Evolutionary conservation across 169 alveolate genomes (phyloP).

Genomic region (Plasmodium reichenowi): DNA sequence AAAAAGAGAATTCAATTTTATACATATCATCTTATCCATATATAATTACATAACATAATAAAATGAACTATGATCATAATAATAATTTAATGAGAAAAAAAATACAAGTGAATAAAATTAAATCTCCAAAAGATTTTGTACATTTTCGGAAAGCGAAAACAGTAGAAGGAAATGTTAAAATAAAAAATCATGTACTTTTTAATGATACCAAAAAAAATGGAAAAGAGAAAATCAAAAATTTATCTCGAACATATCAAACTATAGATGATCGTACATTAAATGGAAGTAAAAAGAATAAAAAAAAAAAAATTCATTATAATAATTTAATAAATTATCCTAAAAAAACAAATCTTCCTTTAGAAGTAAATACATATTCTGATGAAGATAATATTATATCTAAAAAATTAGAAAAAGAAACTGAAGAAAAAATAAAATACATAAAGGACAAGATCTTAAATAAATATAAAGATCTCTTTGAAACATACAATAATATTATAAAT

Average conservation of each 20-base stretch:
- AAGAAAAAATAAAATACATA: slow-evolving; percentile 16
- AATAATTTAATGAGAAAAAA: slow-evolving; percentile 22
- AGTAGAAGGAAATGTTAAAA: neutral
- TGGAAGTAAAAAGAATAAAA: neutral
- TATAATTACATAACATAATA: neutral
- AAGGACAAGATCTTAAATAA: slow-evolving; percentile 26
- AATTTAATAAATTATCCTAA: neutral
- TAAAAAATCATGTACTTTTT: neutral
- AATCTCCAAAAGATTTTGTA: slow-evolving; percentile 7
- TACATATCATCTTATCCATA: slow-evolving; percentile 13
- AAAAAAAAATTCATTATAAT: too few relatives aligned
- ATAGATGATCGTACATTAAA: neutral
- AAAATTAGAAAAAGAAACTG: neutral
- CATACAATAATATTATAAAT: slow-evolving; percentile 15
- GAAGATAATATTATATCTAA: neutral
- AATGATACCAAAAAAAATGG: neutral
- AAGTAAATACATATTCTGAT: neutral
- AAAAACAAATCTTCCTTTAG: neutral
- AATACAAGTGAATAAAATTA: slow-evolving; percentile 11
- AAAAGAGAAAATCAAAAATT: neutral
- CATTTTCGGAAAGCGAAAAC: slow-evolving; percentile 13
- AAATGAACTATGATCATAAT: slow-evolving; percentile 3
- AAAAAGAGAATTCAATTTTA: slow-evolving; percentile 3
- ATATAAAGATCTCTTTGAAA: slow-evolving; percentile 26
- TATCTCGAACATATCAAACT: neutral